These are phyloP conservation scores for Tetramitus jugosus DNA, from an alignment of 208 protist species.

Conservation along the genomic window DNA sequence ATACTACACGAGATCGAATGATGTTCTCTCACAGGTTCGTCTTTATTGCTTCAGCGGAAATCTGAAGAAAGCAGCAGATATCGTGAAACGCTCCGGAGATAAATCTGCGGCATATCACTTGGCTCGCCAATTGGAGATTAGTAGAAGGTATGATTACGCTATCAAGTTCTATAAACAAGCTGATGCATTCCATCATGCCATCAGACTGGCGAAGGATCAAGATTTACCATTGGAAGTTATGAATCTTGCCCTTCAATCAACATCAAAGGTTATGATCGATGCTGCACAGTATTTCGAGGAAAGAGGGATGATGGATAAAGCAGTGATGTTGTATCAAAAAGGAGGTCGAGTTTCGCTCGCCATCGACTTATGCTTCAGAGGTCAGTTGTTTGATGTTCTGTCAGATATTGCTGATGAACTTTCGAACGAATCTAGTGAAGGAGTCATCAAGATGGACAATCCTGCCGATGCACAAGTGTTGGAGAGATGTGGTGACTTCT, in stretches of 20 bases:
- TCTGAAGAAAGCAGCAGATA: constrained; percentile 66
- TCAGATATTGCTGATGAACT: constrained; percentile 79
- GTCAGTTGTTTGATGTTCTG: constrained; percentile 75
- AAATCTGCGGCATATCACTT: constrained; percentile 81
- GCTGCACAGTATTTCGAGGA: constrained; percentile 72
- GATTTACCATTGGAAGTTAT: constrained; percentile 61
- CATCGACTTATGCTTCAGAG: constrained; percentile 77
- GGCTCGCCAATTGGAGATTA: constrained; percentile 70
- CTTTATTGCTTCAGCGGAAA: constrained; percentile 63
- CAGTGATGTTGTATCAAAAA: constrained; percentile 83
- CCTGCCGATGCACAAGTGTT: constrained; percentile 69
- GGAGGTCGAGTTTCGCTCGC: constrained; percentile 74
- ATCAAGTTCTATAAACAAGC: constrained; percentile 77
- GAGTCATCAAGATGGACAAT: too few relatives aligned
- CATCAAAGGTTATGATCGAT: constrained; percentile 66
- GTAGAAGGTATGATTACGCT: constrained; percentile 44
- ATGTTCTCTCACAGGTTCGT: constrained; percentile 75
- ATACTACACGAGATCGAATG: constrained; percentile 74
- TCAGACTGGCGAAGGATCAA: constrained; percentile 63
- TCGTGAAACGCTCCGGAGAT: constrained; percentile 56
- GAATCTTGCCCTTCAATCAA: constrained; percentile 58
- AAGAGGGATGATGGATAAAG: constrained; percentile 68
- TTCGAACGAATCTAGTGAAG: too few relatives aligned
- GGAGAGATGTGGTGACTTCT: constrained; percentile 75
- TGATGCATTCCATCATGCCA: constrained; percentile 69